Evolutionary conservation across 2,329 filamentous ascomycete species (phyloP).

Genomic region (Ophiostoma pallidulum): DNA sequence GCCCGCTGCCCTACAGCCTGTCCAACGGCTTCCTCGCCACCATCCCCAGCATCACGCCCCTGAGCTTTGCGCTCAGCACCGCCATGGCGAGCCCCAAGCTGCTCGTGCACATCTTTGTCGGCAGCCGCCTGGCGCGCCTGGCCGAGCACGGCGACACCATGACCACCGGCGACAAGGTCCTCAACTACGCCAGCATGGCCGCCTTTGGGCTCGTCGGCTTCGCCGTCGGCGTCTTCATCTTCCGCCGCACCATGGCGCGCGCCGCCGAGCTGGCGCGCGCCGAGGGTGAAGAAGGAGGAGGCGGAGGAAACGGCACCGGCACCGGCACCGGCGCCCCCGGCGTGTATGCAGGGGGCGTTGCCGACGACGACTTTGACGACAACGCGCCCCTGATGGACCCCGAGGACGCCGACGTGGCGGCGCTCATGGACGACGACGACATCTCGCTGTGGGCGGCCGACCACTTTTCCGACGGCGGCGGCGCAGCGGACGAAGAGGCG

Average conservation of each 20-base stretch:
- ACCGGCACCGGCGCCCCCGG: slow-evolving; percentile 8
- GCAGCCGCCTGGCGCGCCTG: slow-evolving; percentile 68
- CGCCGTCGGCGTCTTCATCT: slow-evolving; percentile 76
- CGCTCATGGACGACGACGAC: slow-evolving; percentile 49
- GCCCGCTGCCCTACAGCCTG: slow-evolving; percentile 83
- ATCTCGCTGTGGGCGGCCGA: slow-evolving; percentile 47
- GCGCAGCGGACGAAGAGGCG: background rate
- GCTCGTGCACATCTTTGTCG: slow-evolving; percentile 87
- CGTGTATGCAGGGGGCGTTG: slow-evolving; percentile 29
- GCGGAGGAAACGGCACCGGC: slow-evolving; percentile 16
- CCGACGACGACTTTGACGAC: slow-evolving; percentile 27
- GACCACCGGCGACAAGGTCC: slow-evolving; percentile 63
- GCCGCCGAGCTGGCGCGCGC: slow-evolving; percentile 48
- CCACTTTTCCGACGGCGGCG: slow-evolving; percentile 22
- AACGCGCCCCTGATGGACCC: slow-evolving; percentile 22
- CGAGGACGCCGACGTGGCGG: slow-evolving; percentile 40
- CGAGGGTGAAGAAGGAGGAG: slow-evolving; percentile 31
- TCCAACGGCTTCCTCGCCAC: slow-evolving; percentile 93
- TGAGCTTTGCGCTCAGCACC: slow-evolving; percentile 71
- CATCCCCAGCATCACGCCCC: slow-evolving; percentile 74
- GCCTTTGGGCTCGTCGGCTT: slow-evolving; percentile 63
- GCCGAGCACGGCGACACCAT: slow-evolving; percentile 79
- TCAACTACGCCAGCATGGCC: slow-evolving; percentile 77
- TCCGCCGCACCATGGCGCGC: slow-evolving; percentile 57
- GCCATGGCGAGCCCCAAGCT: slow-evolving; percentile 77